phyloP scores from a whole-genome alignment of 75 land plant genomes.

The Picea glauca region DNA sequence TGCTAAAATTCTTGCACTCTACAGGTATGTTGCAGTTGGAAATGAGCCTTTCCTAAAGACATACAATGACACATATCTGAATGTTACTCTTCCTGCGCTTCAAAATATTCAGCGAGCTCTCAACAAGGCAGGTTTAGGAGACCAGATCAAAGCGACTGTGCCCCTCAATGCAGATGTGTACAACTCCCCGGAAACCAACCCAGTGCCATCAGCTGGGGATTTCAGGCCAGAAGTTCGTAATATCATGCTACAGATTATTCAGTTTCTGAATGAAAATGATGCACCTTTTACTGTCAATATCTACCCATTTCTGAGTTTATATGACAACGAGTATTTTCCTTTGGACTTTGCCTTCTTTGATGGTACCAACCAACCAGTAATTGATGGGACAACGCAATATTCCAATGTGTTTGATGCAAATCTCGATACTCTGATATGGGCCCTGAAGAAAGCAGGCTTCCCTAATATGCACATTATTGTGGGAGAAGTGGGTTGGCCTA shows the following conservation, averaged over 20 bases:
- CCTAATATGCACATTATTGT: slow-evolving; percentile 44
- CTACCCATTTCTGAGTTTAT: slow-evolving; percentile 77
- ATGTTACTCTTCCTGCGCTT: slow-evolving; percentile 59
- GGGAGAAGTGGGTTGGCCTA: slow-evolving; percentile 83
- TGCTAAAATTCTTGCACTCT: neutral
- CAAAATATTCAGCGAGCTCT: slow-evolving; percentile 62
- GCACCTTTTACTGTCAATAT: slow-evolving; percentile 67
- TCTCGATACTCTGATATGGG: slow-evolving; percentile 56
- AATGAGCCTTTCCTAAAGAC: slow-evolving; percentile 74
- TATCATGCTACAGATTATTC: slow-evolving; percentile 29
- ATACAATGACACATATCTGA: slow-evolving; percentile 57
- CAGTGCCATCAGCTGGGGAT: slow-evolving; percentile 48
- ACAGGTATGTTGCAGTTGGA: slow-evolving; percentile 84
- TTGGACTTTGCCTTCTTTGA: slow-evolving; percentile 73
- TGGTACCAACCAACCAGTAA: slow-evolving; percentile 25
- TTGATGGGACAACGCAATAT: slow-evolving; percentile 28
- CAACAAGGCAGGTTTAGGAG: slow-evolving; percentile 43
- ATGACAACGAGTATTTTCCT: slow-evolving; percentile 50
- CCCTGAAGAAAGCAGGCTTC: slow-evolving; percentile 60
- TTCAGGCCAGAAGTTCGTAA: slow-evolving; percentile 39
- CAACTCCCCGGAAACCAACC: slow-evolving; percentile 1
- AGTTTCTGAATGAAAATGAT: slow-evolving; percentile 40
- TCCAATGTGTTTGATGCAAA: slow-evolving; percentile 70
- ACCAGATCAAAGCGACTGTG: slow-evolving; percentile 50
- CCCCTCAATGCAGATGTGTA: slow-evolving; percentile 84